Evolutionary conservation across 179 eudicot genomes (phyloP), one percentile per base, ranked within the genome.

Genomic region (Beta lomatogona): DNA sequence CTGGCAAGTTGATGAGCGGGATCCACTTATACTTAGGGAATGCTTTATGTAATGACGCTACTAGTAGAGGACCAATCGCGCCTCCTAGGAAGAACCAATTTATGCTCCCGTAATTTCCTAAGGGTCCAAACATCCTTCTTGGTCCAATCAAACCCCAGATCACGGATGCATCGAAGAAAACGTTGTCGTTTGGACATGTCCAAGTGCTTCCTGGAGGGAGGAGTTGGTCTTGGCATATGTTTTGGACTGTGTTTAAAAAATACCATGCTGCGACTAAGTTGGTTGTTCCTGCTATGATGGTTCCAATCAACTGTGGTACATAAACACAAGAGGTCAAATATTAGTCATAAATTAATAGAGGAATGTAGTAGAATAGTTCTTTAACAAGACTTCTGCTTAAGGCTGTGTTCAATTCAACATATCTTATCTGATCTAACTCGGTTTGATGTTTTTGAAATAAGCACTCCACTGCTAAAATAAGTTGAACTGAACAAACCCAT

Each of bases 91-190:
- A 94, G 85, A 88, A 88, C 95, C 97, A 94, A 78, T 91, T 92
- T 2, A 92, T 82, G 44, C 87, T 88, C 5, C 50, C 13, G 82
- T 94, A 92, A 13, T 81, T 76, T 6, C 98, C 97, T 0, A 81
- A 82, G 2, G 81, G 28, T 0, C 98, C 98, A 19, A 94, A 94
- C 41, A 91, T 89, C 28, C 93, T 77, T 46, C 67, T 85, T 12
- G 98, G 98, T 4, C 98, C 94, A 6, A 94, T 86, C 25, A 94
- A 71, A 1, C 98, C 98, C 97, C 95, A 92, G 0, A 94, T 93
- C 31, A 94, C 98, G 0, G 98, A 94, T 48, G 98, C 98, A 28
- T 90, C 92, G 48, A 81, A 94, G 88, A 91, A 91, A 21, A 90
- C 91, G 0, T 82, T 70, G 78, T 92, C 94, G 11, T 60, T 73